Evolutionary conservation across 306 rosid genomes (phyloP).

Genomic region (Rosa persica): DNA sequence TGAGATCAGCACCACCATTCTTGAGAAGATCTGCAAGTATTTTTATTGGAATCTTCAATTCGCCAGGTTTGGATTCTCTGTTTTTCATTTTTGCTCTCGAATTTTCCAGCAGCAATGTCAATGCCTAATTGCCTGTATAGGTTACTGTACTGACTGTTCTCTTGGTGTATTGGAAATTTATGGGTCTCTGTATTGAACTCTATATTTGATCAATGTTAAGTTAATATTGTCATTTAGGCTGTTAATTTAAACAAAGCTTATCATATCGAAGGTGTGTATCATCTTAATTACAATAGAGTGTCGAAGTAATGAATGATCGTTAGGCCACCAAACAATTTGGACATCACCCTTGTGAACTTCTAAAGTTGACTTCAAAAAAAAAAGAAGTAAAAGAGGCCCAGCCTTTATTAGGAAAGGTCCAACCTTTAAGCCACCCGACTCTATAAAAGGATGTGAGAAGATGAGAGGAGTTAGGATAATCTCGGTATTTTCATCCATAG

Average conservation of each 20-base stretch:
- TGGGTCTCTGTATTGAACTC: not conserved
- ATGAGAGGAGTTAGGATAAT: not conserved
- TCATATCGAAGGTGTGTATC: not conserved
- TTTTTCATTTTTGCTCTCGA: not conserved
- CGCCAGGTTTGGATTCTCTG: slow-evolving; percentile 57
- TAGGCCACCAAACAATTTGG: not conserved
- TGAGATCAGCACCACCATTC: slow-evolving; percentile 92
- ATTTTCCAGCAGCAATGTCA: not conserved
- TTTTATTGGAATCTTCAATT: slow-evolving; percentile 96
- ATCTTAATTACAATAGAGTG: not conserved
- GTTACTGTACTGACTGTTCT: not conserved
- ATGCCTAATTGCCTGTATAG: not conserved
- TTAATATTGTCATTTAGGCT: not conserved
- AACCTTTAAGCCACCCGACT: not conserved
- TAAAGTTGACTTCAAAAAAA: not conserved
- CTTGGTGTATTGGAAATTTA: not conserved
- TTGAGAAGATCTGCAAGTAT: slow-evolving; percentile 97
- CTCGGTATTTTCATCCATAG: not conserved
- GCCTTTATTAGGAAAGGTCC: not conserved
- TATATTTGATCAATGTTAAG: not conserved
- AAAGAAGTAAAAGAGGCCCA: too few species aligned
- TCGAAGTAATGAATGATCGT: not conserved
- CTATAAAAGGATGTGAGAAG: not conserved
- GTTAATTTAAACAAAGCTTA: not conserved
- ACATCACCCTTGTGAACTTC: not conserved